A percentile compares a stretch with the other conserved stretches of the same genome.
Conservation (phyloP, 441 rosid genomes). For the Flueggea neowawraea region DNA sequence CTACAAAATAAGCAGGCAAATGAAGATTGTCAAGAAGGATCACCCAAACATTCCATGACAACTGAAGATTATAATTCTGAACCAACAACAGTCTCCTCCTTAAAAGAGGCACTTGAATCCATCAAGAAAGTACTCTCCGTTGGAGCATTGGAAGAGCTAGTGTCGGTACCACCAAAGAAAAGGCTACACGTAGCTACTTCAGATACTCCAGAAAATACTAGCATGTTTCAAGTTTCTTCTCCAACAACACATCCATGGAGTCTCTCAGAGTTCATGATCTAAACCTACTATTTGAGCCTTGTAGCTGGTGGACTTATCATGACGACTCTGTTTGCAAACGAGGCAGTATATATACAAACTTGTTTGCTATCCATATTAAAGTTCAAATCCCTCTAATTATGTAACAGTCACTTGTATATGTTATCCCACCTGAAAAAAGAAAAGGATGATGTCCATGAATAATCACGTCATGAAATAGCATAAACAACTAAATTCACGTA, state of each 20-base stretch:
- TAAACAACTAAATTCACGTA: too few relatives aligned
- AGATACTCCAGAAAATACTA: conserved; percentile 2
- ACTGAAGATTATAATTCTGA: conserved; percentile 11
- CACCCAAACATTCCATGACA: conserved; percentile 19
- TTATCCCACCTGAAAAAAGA: too few relatives aligned
- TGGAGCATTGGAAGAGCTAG: conserved; percentile 29
- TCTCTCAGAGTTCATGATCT: conserved; percentile 9
- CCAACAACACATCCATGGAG: conserved; percentile 2
- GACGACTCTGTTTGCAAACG: too few relatives aligned
- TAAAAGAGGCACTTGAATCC: conserved; percentile 21
- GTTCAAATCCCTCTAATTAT: too few relatives aligned
- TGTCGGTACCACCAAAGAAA: conserved; percentile 14
- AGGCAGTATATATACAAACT: too few relatives aligned
- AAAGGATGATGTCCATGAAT: too few relatives aligned
- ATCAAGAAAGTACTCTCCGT: conserved; percentile 21
- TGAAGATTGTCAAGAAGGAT: conserved; percentile 17
- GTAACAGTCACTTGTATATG: too few relatives aligned
- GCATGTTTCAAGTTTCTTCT: conserved; percentile 20
- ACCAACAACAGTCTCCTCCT: conserved; percentile 6
- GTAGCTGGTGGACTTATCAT: background rate
- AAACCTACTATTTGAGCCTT: background rate
- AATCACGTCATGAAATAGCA: too few relatives aligned
- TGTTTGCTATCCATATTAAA: too few relatives aligned
- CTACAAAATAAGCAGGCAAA: conserved; percentile 11
- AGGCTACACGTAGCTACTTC: conserved; percentile 12